These are phyloP conservation scores for Gryganskiella cystojenkinii DNA, from an alignment of 192 early-diverging fungal species.

Conservation along the genomic window DNA sequence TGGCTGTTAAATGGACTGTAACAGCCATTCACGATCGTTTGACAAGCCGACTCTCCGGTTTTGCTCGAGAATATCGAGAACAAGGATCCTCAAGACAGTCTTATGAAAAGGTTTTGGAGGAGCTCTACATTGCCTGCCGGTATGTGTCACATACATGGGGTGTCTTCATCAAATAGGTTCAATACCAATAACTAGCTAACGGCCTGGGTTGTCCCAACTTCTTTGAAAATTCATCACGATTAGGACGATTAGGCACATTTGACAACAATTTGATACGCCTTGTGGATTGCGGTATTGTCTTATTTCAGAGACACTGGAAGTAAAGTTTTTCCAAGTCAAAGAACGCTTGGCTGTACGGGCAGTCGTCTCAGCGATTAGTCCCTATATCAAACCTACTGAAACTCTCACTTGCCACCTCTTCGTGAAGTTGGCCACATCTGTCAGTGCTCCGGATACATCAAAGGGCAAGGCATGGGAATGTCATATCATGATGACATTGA, in stretches of 20 bases:
- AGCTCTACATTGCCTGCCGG: constrained; percentile 9
- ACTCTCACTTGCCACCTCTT: background rate
- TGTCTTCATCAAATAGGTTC: too few species aligned
- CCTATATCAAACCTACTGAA: background rate
- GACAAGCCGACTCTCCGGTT: background rate
- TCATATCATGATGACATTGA: background rate
- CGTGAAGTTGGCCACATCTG: background rate
- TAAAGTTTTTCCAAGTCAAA: background rate
- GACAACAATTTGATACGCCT: constrained; percentile 6
- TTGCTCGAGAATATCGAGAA: background rate
- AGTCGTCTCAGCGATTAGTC: background rate
- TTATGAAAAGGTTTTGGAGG: constrained; percentile 8
- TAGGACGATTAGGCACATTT: too few species aligned
- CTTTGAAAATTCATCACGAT: background rate
- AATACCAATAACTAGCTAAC: too few species aligned
- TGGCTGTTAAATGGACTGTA: background rate
- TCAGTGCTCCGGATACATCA: background rate
- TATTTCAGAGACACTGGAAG: background rate
- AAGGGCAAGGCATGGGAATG: constrained; percentile 4
- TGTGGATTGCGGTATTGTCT: constrained; percentile 10
- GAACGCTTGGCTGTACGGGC: constrained; percentile 1
- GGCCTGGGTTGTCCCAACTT: background rate
- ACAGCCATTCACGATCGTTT: background rate
- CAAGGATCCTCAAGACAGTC: background rate
- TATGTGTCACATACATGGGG: constrained; percentile 1